Evolutionary conservation across 2,329 filamentous ascomycete species (phyloP).

Genomic region (Sporothrix brasiliensis): DNA sequence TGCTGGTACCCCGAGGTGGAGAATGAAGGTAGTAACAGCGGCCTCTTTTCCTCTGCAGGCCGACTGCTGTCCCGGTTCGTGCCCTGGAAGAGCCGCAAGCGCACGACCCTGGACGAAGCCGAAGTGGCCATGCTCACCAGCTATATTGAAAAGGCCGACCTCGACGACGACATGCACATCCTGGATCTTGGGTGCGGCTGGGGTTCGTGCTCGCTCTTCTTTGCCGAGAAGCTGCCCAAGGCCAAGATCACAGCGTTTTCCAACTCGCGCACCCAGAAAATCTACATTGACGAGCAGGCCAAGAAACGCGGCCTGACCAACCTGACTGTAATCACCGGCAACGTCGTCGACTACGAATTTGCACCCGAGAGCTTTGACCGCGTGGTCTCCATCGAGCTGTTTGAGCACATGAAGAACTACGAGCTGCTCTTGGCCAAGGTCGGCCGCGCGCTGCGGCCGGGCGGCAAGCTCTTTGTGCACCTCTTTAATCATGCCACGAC

Average conservation of each 20-base stretch:
- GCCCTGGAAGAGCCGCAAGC: conserved; percentile 41
- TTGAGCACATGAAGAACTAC: conserved; percentile 80
- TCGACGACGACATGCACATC: conserved; percentile 63
- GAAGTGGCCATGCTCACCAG: conserved; percentile 67
- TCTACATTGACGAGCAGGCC: conserved; percentile 65
- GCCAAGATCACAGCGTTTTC: conserved; percentile 67
- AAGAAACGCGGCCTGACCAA: conserved; percentile 60
- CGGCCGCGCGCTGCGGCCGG: conserved; percentile 59
- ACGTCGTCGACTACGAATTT: conserved; percentile 69
- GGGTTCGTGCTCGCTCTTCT: conserved; percentile 67
- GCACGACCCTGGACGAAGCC: conserved; percentile 65
- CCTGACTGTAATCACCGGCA: conserved; percentile 65
- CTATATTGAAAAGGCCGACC: conserved; percentile 63
- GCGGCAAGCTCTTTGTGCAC: conserved; percentile 70
- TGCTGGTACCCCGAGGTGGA: conserved; percentile 59
- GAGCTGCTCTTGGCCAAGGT: conserved; percentile 67
- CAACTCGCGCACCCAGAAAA: conserved; percentile 69
- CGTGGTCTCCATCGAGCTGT: conserved; percentile 69
- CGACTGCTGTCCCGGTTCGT: neutral
- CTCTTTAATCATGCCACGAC: conserved; percentile 66
- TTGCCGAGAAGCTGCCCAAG: conserved; percentile 66
- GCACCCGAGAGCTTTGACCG: conserved; percentile 61
- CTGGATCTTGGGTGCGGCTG: conserved; percentile 70
- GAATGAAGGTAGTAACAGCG: neutral
- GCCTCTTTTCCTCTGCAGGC: neutral